Percentiles rank a stretch among this genome's conserved stretches.
Conservation (phyloP, 306 rosid species). For the Chamaecrista fasciculata region DNA sequence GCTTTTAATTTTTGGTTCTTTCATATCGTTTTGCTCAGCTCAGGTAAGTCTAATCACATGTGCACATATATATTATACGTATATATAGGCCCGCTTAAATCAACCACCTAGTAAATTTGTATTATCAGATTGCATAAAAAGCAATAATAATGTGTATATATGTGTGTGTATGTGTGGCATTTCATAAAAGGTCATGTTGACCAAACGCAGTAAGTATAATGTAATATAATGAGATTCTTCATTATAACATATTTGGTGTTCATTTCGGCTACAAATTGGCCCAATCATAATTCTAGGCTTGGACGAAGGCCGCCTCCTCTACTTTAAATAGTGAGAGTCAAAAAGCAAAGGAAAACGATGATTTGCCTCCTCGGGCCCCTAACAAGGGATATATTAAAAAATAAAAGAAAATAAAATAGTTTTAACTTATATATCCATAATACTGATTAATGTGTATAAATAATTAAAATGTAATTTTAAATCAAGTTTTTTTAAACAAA, state of each 20-base stretch:
- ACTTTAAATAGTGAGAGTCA: conserved; percentile 26
- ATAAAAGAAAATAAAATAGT: neutral
- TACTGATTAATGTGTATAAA: too few species aligned
- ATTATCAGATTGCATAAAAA: neutral
- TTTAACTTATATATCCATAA: too few species aligned
- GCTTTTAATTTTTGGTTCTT: neutral
- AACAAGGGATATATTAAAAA: conserved; percentile 25
- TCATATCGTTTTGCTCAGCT: neutral
- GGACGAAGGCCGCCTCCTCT: conserved; percentile 30
- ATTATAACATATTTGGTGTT: too few species aligned
- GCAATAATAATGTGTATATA: neutral
- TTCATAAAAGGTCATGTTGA: conserved; percentile 40
- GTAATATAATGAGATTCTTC: too few species aligned
- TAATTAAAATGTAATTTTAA: too few species aligned
- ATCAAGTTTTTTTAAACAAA: too few species aligned
- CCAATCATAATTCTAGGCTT: conserved; percentile 30
- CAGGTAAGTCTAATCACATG: conserved; percentile 36
- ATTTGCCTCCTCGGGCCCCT: conserved; percentile 78
- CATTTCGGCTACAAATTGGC: conserved; percentile 37
- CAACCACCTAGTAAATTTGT: conserved; percentile 2
- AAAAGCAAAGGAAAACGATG: conserved; percentile 18
- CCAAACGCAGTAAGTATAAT: conserved; percentile 22
- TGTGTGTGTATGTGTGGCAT: conserved; percentile 20
- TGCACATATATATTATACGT: neutral
- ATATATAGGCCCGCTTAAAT: too few species aligned